A percentile compares a stretch with the other conserved stretches of the same genome.
These are phyloP conservation scores for Phaffia tasmanica DNA, from an alignment of 768 basidiomycete species.

Conservation along the genomic window DNA sequence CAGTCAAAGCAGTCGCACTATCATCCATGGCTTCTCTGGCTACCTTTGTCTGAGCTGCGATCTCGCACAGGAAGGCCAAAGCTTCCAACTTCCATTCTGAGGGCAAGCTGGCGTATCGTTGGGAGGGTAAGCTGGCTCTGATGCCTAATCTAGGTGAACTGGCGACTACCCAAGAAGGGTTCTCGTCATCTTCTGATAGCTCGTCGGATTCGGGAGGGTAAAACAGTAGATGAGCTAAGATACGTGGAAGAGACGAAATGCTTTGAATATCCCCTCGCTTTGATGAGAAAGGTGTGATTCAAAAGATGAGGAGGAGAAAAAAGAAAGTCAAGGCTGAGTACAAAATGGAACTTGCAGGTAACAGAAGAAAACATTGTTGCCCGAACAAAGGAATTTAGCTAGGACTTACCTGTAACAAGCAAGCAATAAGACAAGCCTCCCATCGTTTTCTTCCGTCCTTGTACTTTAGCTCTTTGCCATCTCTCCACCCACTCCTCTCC, in stretches of 20 bases:
- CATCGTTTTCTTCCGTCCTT: conserved; percentile 70
- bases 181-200: conserved; percentile 20
- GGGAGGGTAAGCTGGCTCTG: conserved; percentile 44
- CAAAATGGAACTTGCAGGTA: neutral
- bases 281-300: conserved; percentile 44
- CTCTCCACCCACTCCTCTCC: conserved; percentile 58
- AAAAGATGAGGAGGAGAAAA: neutral
- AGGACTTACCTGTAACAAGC: conserved; percentile 71
- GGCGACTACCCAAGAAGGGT: conserved; percentile 12
- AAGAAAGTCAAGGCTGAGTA: neutral
- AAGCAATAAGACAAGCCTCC: conserved; percentile 61
- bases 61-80: conserved; percentile 74
- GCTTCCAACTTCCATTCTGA: conserved; percentile 72
- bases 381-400: neutral
- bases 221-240: conserved; percentile 61
- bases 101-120: conserved; percentile 63
- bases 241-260: conserved; percentile 60
- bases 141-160: conserved; percentile 25
- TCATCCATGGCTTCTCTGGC: conserved; percentile 82
- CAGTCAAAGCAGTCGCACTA: conserved; percentile 79
- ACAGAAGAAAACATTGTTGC: neutral
- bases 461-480: conserved; percentile 45
- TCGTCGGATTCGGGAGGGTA: conserved; percentile 40
- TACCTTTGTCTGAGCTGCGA: conserved; percentile 79
- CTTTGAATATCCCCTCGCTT: conserved; percentile 50